Evolutionary conservation across 2,329 filamentous ascomycete genomes (phyloP).

Genomic region (Coniochaeta hoffmannii): DNA sequence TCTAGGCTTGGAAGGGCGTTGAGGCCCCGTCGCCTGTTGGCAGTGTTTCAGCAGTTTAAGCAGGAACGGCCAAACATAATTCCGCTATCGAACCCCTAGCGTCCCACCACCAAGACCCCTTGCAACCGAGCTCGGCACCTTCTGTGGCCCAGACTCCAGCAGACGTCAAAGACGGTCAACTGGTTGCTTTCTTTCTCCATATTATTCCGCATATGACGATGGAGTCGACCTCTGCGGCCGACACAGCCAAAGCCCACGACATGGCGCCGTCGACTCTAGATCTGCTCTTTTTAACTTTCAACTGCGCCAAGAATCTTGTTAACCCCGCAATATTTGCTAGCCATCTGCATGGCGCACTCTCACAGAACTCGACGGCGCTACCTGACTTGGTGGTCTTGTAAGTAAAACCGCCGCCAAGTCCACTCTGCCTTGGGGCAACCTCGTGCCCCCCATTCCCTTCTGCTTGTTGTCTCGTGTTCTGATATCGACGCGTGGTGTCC

Average conservation of each 20-base stretch:
- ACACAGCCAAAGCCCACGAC: neutral
- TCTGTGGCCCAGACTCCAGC: no score
- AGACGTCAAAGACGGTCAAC: no score
- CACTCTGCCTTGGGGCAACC: neutral
- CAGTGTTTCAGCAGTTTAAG: neutral
- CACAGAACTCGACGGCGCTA: constrained; percentile 35
- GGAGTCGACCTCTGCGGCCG: neutral
- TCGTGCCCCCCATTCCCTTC: neutral
- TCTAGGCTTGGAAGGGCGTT: no score
- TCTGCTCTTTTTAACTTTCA: constrained; percentile 80
- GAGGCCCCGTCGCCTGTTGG: neutral
- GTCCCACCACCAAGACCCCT: no score
- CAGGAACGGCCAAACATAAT: neutral
- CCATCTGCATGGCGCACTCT: constrained; percentile 58
- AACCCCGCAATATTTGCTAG: constrained; percentile 62
- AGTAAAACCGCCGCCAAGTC: constrained; percentile 19
- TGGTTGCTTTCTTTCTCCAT: neutral
- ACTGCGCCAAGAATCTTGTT: constrained; percentile 70
- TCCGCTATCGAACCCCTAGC: no score
- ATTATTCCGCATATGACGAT: neutral
- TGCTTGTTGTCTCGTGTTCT: neutral
- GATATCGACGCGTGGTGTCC: neutral
- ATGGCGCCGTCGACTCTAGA: constrained; percentile 46
- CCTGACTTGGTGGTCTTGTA: constrained; percentile 52
- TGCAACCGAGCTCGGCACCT: neutral